Conservation (phyloP, 2,329 filamentous ascomycete genomes). For the Penicillium hordei region DNA sequence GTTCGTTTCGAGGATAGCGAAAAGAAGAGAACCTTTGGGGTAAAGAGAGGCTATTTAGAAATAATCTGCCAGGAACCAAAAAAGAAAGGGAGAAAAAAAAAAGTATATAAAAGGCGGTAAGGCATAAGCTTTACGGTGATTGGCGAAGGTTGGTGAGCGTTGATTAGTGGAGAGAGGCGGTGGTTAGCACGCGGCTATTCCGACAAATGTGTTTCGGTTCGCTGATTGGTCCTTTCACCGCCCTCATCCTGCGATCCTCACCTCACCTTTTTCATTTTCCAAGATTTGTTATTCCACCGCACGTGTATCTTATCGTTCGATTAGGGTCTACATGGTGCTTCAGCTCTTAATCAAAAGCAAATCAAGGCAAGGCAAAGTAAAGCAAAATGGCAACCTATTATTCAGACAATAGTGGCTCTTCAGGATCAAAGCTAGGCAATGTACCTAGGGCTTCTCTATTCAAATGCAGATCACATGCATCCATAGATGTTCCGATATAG, state of each 20-base stretch:
- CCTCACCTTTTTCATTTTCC: no score
- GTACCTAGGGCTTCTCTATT: not conserved
- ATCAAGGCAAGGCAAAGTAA: not conserved
- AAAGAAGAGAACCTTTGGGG: slow-evolving; percentile 4
- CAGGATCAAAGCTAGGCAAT: not conserved
- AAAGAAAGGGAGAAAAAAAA: slow-evolving; percentile 27
- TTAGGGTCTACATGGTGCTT: not conserved
- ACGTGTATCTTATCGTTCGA: not conserved
- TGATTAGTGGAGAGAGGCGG: not conserved
- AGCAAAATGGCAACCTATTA: not conserved
- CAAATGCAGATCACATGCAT: not conserved
- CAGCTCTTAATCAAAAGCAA: not conserved
- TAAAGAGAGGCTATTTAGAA: slow-evolving; percentile 10
- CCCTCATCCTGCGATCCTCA: no score
- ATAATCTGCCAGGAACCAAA: slow-evolving; percentile 18
- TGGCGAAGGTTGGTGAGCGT: slow-evolving; percentile 15
- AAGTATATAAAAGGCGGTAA: slow-evolving; percentile 31
- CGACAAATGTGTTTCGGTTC: no score
- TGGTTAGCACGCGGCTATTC: not conserved
- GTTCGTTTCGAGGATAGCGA: not conserved
- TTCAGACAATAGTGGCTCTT: not conserved
- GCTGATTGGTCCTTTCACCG: not conserved
- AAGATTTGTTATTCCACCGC: no score
- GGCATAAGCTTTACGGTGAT: slow-evolving; percentile 6
- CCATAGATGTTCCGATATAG: not conserved